Evolutionary conservation across 768 basidiomycete species (phyloP).

Genomic region (Hydnomerulius pinastri): DNA sequence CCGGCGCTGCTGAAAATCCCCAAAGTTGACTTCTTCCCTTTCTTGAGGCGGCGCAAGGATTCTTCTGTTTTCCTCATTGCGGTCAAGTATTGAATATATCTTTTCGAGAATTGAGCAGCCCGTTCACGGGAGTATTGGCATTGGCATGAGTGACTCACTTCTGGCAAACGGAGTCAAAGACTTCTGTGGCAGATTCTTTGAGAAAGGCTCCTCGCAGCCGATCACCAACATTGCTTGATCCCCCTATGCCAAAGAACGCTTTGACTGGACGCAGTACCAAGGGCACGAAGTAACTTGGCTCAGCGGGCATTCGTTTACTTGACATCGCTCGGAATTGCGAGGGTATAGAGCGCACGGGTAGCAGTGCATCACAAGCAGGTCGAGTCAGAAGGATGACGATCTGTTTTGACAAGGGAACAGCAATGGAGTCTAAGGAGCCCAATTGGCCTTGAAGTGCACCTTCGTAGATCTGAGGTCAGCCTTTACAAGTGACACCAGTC

Average conservation of each 20-base stretch:
- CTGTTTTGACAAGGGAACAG: constrained; percentile 61
- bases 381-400: constrained; percentile 71
- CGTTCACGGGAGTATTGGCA: too few relatives aligned
- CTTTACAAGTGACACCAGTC: background rate
- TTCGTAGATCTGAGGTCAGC: constrained; percentile 23
- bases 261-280: constrained; percentile 80
- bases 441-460: constrained; percentile 61
- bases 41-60: constrained; percentile 82
- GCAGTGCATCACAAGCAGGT: constrained; percentile 83
- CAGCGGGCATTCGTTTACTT: constrained; percentile 66
- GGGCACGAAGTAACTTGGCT: constrained; percentile 85
- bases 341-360: constrained; percentile 84
- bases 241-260: constrained; percentile 66
- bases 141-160: constrained; percentile 41
- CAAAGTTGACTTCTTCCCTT: constrained; percentile 77
- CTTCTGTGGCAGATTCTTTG: constrained; percentile 51
- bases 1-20: constrained; percentile 70
- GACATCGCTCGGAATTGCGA: constrained; percentile 89
- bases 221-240: constrained; percentile 58
- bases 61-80: constrained; percentile 94
- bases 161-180: constrained; percentile 73
- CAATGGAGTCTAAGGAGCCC: constrained; percentile 46
- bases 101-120: constrained; percentile 26
- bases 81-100: constrained; percentile 78
- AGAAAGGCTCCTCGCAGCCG: constrained; percentile 57